Conservation (phyloP, 805 yeast species). For the Sungouiozyma intestinalis region DNA sequence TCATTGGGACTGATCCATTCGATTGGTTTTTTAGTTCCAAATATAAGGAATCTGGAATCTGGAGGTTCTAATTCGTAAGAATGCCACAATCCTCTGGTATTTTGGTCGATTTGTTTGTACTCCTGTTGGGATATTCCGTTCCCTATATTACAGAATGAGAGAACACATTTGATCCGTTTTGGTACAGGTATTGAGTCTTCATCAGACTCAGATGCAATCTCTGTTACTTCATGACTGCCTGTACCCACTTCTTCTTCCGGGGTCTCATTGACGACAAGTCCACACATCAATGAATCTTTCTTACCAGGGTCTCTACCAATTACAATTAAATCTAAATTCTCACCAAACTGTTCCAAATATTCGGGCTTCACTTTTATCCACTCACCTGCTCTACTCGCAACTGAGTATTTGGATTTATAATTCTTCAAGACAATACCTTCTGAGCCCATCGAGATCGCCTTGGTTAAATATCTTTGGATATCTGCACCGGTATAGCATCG, state of each 20-base stretch:
- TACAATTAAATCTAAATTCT: slow-evolving; percentile 67
- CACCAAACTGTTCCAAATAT: slow-evolving; percentile 76
- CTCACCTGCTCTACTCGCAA: slow-evolving; percentile 49
- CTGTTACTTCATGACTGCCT: slow-evolving; percentile 3
- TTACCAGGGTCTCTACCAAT: slow-evolving; percentile 70
- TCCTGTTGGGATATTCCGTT: slow-evolving; percentile 70
- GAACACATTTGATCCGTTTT: slow-evolving; percentile 29
- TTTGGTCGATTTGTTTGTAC: slow-evolving; percentile 44
- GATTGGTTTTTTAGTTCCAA: slow-evolving; percentile 54
- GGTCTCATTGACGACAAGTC: slow-evolving; percentile 40
- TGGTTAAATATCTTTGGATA: slow-evolving; percentile 44
- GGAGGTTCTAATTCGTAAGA: slow-evolving; percentile 32
- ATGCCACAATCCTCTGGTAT: slow-evolving; percentile 55
- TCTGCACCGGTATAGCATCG: slow-evolving; percentile 38
- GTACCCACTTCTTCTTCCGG: slow-evolving; percentile 3
- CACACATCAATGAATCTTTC: slow-evolving; percentile 65
- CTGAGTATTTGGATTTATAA: slow-evolving; percentile 43
- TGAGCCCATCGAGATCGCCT: slow-evolving; percentile 49
- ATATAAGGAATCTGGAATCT: slow-evolving; percentile 34
- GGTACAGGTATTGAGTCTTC: slow-evolving; percentile 5
- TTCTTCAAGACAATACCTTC: slow-evolving; percentile 81
- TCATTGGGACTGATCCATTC: slow-evolving; percentile 74
- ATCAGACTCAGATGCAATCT: slow-evolving; percentile 8
- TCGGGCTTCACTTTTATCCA: slow-evolving; percentile 94
- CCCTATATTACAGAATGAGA: slow-evolving; percentile 69